Evolutionary conservation across 805 yeast genomes (phyloP), one percentile per base, ranked within the genome.

Genomic region (Wickerhamia fluorescens): DNA sequence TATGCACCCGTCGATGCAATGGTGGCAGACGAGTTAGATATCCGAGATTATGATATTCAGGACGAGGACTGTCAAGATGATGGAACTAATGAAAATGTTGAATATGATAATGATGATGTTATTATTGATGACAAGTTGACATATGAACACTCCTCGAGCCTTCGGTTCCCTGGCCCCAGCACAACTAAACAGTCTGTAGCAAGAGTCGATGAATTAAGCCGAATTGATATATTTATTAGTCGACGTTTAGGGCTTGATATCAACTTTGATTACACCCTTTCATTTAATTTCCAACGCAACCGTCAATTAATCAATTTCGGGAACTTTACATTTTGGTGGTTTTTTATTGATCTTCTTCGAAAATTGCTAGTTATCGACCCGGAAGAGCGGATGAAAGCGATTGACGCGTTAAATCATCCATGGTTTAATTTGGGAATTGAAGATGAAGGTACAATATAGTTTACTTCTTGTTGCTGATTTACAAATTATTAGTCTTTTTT

Each of bases 241-340:
- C 51, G 56, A 9, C 49, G 65, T 16, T 46, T 63, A 11, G 69
- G 69, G 2, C 45, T 64, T 20, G 45, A 54, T 23, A 61, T 64
- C 23, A 46, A 64, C 41, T 55, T 56, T 31, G 65, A 61, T 38
- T 50, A 51, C 34, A 53, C 65, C 17, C 44, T 63, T 24, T 58
- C 61, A 29, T 49, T 45, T 21, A 64, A 63, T 38, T 63, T 49
- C 35, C 58, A 56, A 16, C 51, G 49, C 34, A 59, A 62, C 34
- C 54, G 51, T 37, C 52, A 56, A 33, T 56, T 43, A 64, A 77
- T 56, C 51, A 64, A 52, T 35, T 64, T 64, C 44, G 81, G 80
- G 24, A 73, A 76, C 32, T 80, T 80, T 49, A 67, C 73, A 25
- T 86, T 86, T 53, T 88, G 96, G 96, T 81, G 73, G 63, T 71